Conservation (phyloP, 768 basidiomycete species). For the Auricularia auricula-judae region DNA sequence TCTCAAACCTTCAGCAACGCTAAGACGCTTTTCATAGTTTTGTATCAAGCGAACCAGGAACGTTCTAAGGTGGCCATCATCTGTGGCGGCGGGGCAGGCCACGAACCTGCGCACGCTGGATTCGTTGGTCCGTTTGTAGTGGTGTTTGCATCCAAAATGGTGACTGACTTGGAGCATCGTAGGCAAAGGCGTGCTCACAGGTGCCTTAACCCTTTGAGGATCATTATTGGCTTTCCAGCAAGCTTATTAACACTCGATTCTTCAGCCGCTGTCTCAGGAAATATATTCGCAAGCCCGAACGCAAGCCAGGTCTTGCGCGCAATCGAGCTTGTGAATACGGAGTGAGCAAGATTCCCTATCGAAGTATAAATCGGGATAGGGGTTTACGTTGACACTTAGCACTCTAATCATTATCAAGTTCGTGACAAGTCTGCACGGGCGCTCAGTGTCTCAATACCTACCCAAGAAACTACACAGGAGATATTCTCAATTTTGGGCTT, state of each 20-base stretch:
- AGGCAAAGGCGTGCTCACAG: constrained; percentile 73
- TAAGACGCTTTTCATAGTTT: constrained; percentile 30
- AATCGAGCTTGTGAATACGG: constrained; percentile 64
- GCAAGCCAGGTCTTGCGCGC: constrained; percentile 73
- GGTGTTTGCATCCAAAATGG: not conserved
- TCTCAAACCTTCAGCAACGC: not conserved
- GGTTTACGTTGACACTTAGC: constrained; percentile 14
- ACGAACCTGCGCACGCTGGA: constrained; percentile 83
- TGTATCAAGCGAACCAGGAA: constrained; percentile 47
- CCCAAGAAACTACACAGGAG: constrained; percentile 25
- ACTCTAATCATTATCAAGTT: constrained; percentile 81
- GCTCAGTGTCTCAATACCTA: too few species aligned
- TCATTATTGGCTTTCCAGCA: not conserved
- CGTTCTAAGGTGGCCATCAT: constrained; percentile 62
- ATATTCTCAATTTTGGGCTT: constrained; percentile 84
- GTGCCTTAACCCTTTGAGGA: constrained; percentile 21
- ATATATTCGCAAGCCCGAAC: constrained; percentile 84
- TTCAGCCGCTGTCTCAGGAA: constrained; percentile 72
- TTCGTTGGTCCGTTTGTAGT: constrained; percentile 54
- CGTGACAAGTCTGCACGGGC: constrained; percentile 1
- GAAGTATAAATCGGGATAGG: not conserved
- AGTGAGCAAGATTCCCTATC: constrained; percentile 11
- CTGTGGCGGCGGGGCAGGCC: constrained; percentile 80
- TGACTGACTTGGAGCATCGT: not conserved
- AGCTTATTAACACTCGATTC: not conserved